These are phyloP conservation scores for Aleurites moluccanus DNA, from an alignment of 441 rosid species.

Conservation along the genomic window DNA sequence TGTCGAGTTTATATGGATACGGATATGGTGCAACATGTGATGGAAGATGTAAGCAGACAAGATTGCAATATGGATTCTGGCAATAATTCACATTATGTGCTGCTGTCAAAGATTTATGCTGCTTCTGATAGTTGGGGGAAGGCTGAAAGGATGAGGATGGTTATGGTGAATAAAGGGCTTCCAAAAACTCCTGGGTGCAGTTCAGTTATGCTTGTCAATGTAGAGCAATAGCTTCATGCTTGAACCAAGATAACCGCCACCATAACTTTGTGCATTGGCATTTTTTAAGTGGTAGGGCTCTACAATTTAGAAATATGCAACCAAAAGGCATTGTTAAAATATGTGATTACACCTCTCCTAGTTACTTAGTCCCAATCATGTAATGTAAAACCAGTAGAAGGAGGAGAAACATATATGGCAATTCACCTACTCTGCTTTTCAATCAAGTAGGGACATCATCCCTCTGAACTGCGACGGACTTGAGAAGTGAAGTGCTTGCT, in stretches of 20 bases:
- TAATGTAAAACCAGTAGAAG: neutral
- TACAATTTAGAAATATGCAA: neutral
- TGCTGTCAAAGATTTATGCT: constrained; percentile 27
- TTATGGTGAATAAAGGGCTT: constrained; percentile 15
- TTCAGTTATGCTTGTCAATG: constrained; percentile 21
- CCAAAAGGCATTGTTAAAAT: neutral
- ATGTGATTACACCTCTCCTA: neutral
- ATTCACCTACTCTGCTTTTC: neutral
- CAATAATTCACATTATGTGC: constrained; percentile 16
- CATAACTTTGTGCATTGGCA: neutral
- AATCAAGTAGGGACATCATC: neutral
- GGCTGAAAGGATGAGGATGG: constrained; percentile 24
- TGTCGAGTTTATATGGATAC: constrained; percentile 26
- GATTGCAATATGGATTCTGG: constrained; percentile 2
- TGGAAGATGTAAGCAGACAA: constrained; percentile 26
- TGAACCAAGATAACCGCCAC: neutral
- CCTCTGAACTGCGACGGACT: neutral
- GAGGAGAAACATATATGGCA: neutral
- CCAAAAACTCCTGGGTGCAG: constrained; percentile 25
- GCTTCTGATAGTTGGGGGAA: constrained; percentile 28
- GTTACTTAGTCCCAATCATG: too few species aligned
- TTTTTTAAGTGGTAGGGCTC: neutral
- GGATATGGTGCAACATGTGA: constrained; percentile 39
- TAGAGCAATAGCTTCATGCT: neutral
- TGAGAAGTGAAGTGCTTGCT: neutral